Evolutionary conservation across 495 filamentous ascomycete genomes (phyloP).

Genomic region (Penicillium soppii): DNA sequence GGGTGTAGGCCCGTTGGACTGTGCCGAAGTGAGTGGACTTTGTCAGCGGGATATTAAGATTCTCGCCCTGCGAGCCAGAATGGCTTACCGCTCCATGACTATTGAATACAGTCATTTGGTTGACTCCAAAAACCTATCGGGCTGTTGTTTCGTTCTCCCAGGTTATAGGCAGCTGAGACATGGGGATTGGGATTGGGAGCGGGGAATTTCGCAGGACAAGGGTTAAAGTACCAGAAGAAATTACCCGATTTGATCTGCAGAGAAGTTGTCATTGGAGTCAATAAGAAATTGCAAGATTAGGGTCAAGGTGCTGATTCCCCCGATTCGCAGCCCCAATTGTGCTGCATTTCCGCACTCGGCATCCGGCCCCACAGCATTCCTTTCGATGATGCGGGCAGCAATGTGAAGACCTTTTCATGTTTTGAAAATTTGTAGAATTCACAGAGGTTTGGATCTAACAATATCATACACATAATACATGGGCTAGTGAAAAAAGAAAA

Average conservation of each 20-base stretch:
- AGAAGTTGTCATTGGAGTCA: neutral
- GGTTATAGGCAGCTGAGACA: neutral
- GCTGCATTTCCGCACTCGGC: slow-evolving; percentile 2
- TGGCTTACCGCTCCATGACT: neutral
- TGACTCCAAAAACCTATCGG: neutral
- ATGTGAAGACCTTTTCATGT: too few relatives aligned
- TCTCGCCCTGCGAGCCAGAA: neutral
- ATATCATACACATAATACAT: slow-evolving; percentile 1
- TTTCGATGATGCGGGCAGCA: neutral
- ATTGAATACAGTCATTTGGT: neutral
- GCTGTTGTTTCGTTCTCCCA: neutral
- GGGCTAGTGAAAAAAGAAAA: neutral
- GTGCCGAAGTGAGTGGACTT: slow-evolving; percentile 1
- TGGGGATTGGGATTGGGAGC: neutral
- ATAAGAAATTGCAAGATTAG: neutral
- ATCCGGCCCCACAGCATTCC: neutral
- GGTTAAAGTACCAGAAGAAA: neutral
- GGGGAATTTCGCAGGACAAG: neutral
- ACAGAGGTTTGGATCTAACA: neutral
- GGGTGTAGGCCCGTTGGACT: neutral
- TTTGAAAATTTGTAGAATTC: too few relatives aligned
- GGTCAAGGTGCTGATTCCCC: neutral
- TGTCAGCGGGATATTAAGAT: neutral
- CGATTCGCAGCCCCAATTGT: neutral
- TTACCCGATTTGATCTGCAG: neutral